Evolutionary conservation across 345 rosid species (phyloP).

Genomic region (Eucalyptus pauciflora): DNA sequence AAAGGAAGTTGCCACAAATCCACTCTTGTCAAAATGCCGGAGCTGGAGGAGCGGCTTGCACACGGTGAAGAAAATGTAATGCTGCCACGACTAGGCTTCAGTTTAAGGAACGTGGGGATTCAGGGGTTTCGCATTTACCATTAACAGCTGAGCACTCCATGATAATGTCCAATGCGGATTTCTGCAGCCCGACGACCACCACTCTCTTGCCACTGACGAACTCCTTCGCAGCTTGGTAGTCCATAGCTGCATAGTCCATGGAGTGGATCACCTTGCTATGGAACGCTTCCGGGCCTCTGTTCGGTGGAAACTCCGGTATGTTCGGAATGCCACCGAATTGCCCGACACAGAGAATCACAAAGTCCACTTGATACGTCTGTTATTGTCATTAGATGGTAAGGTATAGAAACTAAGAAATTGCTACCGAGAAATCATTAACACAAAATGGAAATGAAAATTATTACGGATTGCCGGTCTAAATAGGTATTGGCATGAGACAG

Average conservation of each 20-base stretch:
- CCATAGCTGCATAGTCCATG: conserved; percentile 21
- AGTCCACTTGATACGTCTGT: conserved; percentile 13
- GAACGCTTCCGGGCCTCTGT: conserved; percentile 29
- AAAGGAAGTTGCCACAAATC: background rate
- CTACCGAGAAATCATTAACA: background rate
- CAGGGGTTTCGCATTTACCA: background rate
- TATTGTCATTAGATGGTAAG: background rate
- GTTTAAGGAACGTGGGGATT: background rate
- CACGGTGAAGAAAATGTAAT: background rate
- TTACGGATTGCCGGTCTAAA: too few relatives aligned
- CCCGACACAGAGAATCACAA: conserved; percentile 24
- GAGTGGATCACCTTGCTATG: conserved; percentile 28
- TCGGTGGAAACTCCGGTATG: conserved; percentile 22
- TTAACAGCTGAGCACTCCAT: conserved; percentile 21
- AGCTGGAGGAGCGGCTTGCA: background rate
- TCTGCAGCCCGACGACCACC: conserved; percentile 19
- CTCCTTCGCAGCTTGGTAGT: background rate
- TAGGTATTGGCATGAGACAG: too few relatives aligned
- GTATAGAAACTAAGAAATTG: background rate
- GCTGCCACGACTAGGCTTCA: background rate
- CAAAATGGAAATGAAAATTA: too few relatives aligned
- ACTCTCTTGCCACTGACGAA: conserved; percentile 19
- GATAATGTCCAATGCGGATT: conserved; percentile 29
- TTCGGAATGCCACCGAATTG: conserved; percentile 21
- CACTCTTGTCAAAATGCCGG: background rate